phyloP scores from a whole-genome alignment of 2,329 filamentous ascomycete species.

The Elsinoe perseae region DNA sequence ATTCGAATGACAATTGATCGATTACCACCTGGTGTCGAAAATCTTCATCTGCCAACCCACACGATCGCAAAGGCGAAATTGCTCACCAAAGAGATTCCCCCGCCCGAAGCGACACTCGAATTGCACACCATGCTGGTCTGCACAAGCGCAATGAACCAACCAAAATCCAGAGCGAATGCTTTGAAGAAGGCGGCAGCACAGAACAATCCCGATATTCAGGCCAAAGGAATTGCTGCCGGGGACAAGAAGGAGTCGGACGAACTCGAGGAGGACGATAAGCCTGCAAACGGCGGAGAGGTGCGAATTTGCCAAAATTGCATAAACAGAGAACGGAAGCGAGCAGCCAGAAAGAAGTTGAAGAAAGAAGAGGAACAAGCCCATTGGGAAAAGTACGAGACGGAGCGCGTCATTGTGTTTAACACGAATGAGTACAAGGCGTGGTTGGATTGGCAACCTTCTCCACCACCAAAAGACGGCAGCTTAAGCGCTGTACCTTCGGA shows the following conservation, averaged over 20 bases:
- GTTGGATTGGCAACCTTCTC: slow-evolving; percentile 38
- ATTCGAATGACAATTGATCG: slow-evolving; percentile 73
- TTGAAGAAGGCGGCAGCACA: slow-evolving; percentile 50
- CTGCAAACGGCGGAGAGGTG: slow-evolving; percentile 86
- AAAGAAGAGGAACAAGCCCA: slow-evolving; percentile 86
- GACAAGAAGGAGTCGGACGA: slow-evolving; percentile 41
- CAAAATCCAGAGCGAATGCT: slow-evolving; percentile 58
- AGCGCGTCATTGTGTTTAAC: slow-evolving; percentile 84
- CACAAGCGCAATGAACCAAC: slow-evolving; percentile 80
- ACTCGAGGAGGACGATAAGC: slow-evolving; percentile 58
- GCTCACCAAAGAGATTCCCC: slow-evolving; percentile 63
- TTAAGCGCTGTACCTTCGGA: slow-evolving; percentile 18
- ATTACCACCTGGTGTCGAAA: slow-evolving; percentile 66
- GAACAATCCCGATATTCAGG: slow-evolving; percentile 35
- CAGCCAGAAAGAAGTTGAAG: slow-evolving; percentile 85
- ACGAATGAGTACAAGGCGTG: slow-evolving; percentile 65
- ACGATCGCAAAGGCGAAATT: slow-evolving; percentile 94
- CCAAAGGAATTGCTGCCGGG: slow-evolving; percentile 35
- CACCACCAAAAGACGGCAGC: slow-evolving; percentile 29
- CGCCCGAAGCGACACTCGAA: slow-evolving; percentile 66
- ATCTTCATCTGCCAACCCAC: slow-evolving; percentile 77
- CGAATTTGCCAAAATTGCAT: slow-evolving; percentile 90
- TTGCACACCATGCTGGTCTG: slow-evolving; percentile 78
- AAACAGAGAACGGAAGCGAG: slow-evolving; percentile 80
- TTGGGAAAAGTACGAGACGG: slow-evolving; percentile 72